Evolutionary conservation across 108 stramenopile genomes (phyloP), one percentile per base, ranked within the genome.

Genomic region (Poteriospumella lacustris): DNA sequence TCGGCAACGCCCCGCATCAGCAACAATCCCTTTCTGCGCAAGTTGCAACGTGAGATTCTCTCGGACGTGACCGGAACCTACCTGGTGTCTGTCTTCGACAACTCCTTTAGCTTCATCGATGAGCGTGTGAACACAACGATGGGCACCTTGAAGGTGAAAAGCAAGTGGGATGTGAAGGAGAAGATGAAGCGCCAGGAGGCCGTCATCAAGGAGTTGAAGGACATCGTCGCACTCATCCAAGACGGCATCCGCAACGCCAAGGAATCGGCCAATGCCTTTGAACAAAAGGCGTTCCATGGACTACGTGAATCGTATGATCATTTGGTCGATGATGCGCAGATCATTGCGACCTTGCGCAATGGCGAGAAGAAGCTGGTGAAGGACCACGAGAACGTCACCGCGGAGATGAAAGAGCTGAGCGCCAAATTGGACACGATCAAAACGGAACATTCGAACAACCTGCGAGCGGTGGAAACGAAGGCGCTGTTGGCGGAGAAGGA

Each of bases 401-500:
- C 44, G 44, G 44, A 47, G 44, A 81, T 68, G 29, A 79, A 73
- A 58, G 80, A 81, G 79, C 72, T 81, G 36, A 9, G 42, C 26
- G 44, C 3, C 33, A 47, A 24, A 28, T 12, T 0, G 40, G 42
- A 5, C 5, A 42, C 5, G 68, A 15, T 15, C 15, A 41, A 33
- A 15, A n/a, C 31, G 3, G 3, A 15, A 15, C 2, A 41, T 36
- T 3, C 39, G 40, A 38, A 34, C 12, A 39, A 38, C 24, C 68
- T 68, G 24, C 12, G 3, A 38, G 24, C 52, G 72, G 76, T n/a
- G n/a, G n/a, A n/a, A n/a, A n/a, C 75, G n/a, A 29, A 80, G 59
- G 9, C 33, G 70, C 68, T 76, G 19, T 80, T 81, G 59, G 75
- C 60, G 19, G 79, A 60, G 60, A 76, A 72, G 39, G 79, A 81